phyloP scores from a whole-genome alignment of 2,329 filamentous ascomycete genomes.

The Aspergillus puulaauensis region DNA sequence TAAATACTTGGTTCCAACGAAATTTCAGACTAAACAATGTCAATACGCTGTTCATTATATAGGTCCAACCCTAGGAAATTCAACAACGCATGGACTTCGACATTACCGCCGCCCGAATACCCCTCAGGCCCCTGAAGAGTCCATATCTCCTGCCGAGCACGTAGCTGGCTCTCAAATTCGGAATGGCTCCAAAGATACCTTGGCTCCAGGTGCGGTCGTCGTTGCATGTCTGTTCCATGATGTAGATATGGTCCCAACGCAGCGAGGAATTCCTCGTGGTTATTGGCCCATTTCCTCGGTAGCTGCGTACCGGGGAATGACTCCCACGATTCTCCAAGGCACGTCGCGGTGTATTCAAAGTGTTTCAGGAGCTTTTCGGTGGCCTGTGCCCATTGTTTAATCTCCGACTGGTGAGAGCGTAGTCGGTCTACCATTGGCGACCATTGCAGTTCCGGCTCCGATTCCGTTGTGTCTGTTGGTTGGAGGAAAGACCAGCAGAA shows the following conservation, averaged over 20 bases:
- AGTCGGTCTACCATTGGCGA: not conserved
- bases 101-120: not conserved
- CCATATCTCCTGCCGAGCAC: not conserved
- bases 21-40: not conserved
- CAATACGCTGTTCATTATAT: not conserved
- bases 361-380: not conserved
- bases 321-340: not conserved
- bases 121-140: not conserved
- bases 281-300: not conserved
- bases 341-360: not conserved
- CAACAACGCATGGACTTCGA: not conserved
- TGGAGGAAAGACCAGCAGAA: conserved; percentile 5
- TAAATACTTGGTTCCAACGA: too few relatives aligned
- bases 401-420: not conserved
- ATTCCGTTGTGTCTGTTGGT: not conserved
- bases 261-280: not conserved
- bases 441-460: not conserved
- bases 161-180: not conserved
- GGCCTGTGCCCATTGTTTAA: conserved; percentile 1
- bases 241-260: not conserved
- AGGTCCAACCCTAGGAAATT: not conserved
- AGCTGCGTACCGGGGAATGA: conserved; percentile 1
- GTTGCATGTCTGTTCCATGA: not conserved
- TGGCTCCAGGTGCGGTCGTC: not conserved
- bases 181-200: not conserved